These are phyloP conservation scores for Hyphopichia burtonii DNA, from an alignment of 1,139 yeast genomes.

Conservation along the genomic window DNA sequence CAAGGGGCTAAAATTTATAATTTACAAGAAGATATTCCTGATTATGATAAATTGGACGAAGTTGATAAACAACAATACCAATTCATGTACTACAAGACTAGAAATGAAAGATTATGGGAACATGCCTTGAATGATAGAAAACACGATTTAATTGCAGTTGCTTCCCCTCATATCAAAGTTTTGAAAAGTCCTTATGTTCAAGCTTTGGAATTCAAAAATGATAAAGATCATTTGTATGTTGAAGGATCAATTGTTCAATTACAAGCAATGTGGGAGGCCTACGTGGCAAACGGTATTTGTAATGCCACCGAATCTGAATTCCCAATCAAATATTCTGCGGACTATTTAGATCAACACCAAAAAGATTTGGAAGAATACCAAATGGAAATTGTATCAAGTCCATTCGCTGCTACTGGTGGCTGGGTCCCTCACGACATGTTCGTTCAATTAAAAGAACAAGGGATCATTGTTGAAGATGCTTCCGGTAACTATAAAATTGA, in stretches of 20 bases:
- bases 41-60: slow-evolving; percentile 63
- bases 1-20: slow-evolving; percentile 84
- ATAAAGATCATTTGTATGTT: slow-evolving; percentile 62
- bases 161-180: slow-evolving; percentile 72
- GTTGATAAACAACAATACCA: slow-evolving; percentile 76
- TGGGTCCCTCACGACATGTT: slow-evolving; percentile 97
- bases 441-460: slow-evolving; percentile 63
- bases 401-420: slow-evolving; percentile 89
- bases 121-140: slow-evolving; percentile 61
- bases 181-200: slow-evolving; percentile 67
- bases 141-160: slow-evolving; percentile 71
- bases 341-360: slow-evolving; percentile 56
- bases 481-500: slow-evolving; percentile 39
- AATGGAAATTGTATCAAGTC: slow-evolving; percentile 62
- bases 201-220: slow-evolving; percentile 60
- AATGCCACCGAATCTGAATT: slow-evolving; percentile 41
- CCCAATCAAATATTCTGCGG: slow-evolving; percentile 62
- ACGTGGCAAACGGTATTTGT: slow-evolving; percentile 62
- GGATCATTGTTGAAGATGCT: slow-evolving; percentile 48
- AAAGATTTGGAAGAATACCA: slow-evolving; percentile 65
- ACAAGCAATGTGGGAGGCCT: slow-evolving; percentile 71
- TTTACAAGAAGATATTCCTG: slow-evolving; percentile 70
- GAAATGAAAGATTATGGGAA: slow-evolving; percentile 91
- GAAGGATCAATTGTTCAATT: slow-evolving; percentile 72
- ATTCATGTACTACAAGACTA: slow-evolving; percentile 83